phyloP scores from a whole-genome alignment of 2,329 filamentous ascomycete species.

The Achaetomium macrosporum region DNA sequence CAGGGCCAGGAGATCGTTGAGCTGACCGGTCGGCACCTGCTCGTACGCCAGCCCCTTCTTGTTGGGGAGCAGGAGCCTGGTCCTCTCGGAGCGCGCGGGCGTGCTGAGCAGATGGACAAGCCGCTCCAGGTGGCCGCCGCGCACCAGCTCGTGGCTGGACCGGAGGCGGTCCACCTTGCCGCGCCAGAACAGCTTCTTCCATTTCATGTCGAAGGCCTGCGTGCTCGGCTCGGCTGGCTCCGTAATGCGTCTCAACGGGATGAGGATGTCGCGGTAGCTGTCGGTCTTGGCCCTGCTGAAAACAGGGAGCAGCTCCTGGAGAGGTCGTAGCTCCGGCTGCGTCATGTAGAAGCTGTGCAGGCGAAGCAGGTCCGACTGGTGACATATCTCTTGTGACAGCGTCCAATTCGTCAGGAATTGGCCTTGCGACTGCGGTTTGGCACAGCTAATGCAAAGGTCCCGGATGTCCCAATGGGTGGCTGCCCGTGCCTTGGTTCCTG shows the following conservation, averaged over 20 bases:
- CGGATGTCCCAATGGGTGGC: constrained; percentile 58
- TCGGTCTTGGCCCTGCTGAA: constrained; percentile 70
- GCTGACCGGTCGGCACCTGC: constrained; percentile 44
- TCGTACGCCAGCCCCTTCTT: constrained; percentile 48
- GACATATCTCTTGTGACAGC: constrained; percentile 60
- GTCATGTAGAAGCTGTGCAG: constrained; percentile 69
- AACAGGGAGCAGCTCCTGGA: constrained; percentile 62
- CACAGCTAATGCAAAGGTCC: constrained; percentile 59
- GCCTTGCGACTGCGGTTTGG: constrained; percentile 57
- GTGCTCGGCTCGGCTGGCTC: constrained; percentile 44
- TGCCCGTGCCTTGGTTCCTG: constrained; percentile 53
- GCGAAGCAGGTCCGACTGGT: constrained; percentile 68
- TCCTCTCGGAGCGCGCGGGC: constrained; percentile 42
- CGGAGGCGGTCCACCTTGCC: constrained; percentile 53
- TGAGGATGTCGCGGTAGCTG: constrained; percentile 70
- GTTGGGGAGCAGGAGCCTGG: constrained; percentile 52
- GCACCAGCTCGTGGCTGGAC: constrained; percentile 50
- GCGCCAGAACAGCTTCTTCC: constrained; percentile 66
- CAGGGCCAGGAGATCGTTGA: constrained; percentile 48
- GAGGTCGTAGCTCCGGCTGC: constrained; percentile 55
- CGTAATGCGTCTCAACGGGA: constrained; percentile 49
- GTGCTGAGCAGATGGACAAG: constrained; percentile 64
- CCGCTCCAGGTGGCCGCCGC: constrained; percentile 63
- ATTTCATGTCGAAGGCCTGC: constrained; percentile 54
- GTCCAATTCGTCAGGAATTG: constrained; percentile 64